Evolutionary conservation across 2,329 filamentous ascomycete species (phyloP), one percentile per base, ranked within the genome.

Genomic region (Talaromyces sp.): DNA sequence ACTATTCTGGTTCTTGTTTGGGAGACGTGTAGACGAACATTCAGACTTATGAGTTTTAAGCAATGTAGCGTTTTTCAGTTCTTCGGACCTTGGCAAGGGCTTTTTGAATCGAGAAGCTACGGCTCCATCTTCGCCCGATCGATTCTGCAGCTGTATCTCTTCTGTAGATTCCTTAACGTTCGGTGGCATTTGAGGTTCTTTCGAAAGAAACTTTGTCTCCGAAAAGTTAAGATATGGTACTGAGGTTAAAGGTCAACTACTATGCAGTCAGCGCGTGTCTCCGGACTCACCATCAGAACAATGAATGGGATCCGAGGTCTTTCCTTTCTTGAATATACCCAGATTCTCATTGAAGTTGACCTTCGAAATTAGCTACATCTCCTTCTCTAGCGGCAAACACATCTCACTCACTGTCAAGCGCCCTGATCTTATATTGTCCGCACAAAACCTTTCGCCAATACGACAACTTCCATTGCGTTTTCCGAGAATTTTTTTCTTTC

Each of bases 401-500:
- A 27, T 19, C 32, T 19, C 21, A 21, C 77, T 66, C 68, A 85
- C 83, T 17, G 83, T 85, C 57, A 85, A 72, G 10, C 82, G 78
- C n/a, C 78, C 73, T 54, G 77, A 77, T 11, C 79, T 70, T 48
- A 88, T 78, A 56, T 80, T 81, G 3, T 79, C 70, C 0, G 85
- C 86, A 12, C 74, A 74, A 63, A 88, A 89, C 21, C 81, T 81
- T 7, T 77, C 71, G 21, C 50, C 55, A 70, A 86, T 81, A 8
- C 87, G 74, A 46, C 82, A 66, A 29, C 69, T 67, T 51, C 65
- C 71, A 38, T 71, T 69, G 54, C 56, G 64, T 24, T 61, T 68
- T 41, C 63, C 67, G 50, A 67, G 29, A 54, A 59, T 54, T 63
- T 68, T 66, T 67, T 70, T 62, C 66, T 73, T 60, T 43, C 61